Conservation (phyloP, 805 yeast species). For the Myxozyma lipomycoides region DNA sequence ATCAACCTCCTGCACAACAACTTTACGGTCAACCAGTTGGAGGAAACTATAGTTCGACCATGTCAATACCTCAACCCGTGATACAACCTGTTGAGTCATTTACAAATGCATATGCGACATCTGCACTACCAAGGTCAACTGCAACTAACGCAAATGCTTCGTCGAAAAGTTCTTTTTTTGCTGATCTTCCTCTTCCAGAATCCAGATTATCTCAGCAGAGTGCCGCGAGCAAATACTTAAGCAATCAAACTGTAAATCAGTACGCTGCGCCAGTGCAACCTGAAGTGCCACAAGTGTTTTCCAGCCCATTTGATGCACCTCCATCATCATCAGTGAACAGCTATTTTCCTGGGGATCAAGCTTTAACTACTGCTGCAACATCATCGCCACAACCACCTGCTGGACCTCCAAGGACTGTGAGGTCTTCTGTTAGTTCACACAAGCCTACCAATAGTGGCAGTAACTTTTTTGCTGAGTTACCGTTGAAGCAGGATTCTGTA, state of each 20-base stretch:
- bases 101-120: slow-evolving; percentile 1
- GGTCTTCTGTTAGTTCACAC: background rate
- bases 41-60: no score
- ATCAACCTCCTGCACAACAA: slow-evolving; percentile 1
- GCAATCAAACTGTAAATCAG: background rate
- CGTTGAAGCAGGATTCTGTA: slow-evolving; percentile 10
- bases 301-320: background rate
- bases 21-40: background rate
- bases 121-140: slow-evolving; percentile 1
- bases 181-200: background rate
- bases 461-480: slow-evolving; percentile 20
- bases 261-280: background rate
- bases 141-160: no score
- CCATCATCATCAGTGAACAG: background rate
- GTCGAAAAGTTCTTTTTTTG: background rate
- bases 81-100: no score
- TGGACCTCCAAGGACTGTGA: background rate
- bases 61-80: no score
- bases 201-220: background rate
- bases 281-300: background rate
- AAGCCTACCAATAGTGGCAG: background rate
- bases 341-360: background rate
- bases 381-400: background rate
- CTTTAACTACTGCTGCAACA: background rate
- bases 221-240: background rate